Conservation (phyloP, 2,329 filamentous ascomycete genomes). For the Aureobasidium sp. region DNA sequence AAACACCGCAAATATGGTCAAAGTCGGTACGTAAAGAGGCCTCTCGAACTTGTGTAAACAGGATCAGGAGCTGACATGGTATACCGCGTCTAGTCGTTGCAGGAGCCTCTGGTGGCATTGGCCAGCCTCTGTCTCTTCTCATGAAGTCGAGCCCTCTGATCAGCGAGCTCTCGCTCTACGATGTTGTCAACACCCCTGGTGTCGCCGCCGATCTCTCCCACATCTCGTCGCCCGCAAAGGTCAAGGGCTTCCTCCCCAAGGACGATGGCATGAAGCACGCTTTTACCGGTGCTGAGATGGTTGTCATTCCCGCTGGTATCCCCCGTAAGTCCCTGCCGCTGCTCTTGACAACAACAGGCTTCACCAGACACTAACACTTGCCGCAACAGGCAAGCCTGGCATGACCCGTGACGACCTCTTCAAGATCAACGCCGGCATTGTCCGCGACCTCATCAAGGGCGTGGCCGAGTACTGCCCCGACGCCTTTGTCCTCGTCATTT, state of each 20-base stretch:
- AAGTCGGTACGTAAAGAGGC: conserved; percentile 17
- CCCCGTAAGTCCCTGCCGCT: conserved; percentile 55
- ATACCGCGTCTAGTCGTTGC: conserved; percentile 57
- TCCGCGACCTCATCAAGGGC: conserved; percentile 85
- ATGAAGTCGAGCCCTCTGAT: conserved; percentile 85
- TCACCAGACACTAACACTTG: background rate
- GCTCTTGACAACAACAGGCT: background rate
- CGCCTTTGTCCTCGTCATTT: conserved; percentile 93
- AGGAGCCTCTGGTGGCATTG: conserved; percentile 96
- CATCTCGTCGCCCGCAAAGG: conserved; percentile 85
- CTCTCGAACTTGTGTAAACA: background rate
- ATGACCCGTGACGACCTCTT: conserved; percentile 99
- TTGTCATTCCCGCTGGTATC: conserved; percentile 96
- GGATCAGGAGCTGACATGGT: conserved; percentile 1
- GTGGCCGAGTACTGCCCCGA: conserved; percentile 84
- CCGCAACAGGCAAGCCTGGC: conserved; percentile 79
- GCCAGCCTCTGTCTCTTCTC: conserved; percentile 87
- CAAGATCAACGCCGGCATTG: conserved; percentile 99
- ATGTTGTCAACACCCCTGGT: conserved; percentile 98
- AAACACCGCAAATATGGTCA: conserved; percentile 22
- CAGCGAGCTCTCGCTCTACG: conserved; percentile 91
- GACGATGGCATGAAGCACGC: conserved; percentile 78
- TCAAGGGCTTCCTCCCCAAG: conserved; percentile 79
- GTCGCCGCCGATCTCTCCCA: conserved; percentile 95
- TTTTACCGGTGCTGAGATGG: conserved; percentile 87